These are phyloP conservation scores for Aureobasidium melanogenum DNA, from an alignment of 2,329 filamentous ascomycete genomes.

Conservation along the genomic window DNA sequence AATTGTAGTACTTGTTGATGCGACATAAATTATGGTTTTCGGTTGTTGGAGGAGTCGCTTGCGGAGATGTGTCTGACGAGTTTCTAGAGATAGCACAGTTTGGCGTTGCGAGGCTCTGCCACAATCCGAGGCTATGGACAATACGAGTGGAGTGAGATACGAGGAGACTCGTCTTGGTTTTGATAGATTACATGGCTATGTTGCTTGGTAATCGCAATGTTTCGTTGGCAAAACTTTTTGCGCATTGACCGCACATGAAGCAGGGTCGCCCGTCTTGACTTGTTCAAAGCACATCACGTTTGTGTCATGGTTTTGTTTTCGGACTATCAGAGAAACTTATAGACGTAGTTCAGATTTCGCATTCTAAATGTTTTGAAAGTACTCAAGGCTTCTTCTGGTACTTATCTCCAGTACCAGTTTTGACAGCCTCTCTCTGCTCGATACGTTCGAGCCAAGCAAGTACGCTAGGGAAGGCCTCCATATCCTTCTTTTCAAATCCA, in stretches of 20 bases:
- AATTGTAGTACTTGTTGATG: neutral
- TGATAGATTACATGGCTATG: neutral
- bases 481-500: slow-evolving; percentile 40
- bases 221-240: neutral
- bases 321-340: no score
- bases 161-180: neutral
- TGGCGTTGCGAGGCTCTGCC: neutral
- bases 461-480: slow-evolving; percentile 43
- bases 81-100: neutral
- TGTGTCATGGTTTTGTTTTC: no score
- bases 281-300: no score
- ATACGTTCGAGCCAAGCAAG: slow-evolving; percentile 47
- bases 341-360: no score
- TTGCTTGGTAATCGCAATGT: neutral
- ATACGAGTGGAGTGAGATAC: neutral
- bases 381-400: slow-evolving; percentile 16
- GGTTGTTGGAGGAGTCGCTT: neutral
- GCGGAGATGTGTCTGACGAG: neutral
- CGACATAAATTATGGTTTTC: neutral
- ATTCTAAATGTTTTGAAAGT: neutral
- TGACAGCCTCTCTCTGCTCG: slow-evolving; percentile 39
- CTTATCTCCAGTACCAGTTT: slow-evolving; percentile 35
- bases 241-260: neutral
- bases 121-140: neutral
- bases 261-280: neutral